phyloP scores from a whole-genome alignment of 352 stramenopile genomes.

The Phytophthora melonis region DNA sequence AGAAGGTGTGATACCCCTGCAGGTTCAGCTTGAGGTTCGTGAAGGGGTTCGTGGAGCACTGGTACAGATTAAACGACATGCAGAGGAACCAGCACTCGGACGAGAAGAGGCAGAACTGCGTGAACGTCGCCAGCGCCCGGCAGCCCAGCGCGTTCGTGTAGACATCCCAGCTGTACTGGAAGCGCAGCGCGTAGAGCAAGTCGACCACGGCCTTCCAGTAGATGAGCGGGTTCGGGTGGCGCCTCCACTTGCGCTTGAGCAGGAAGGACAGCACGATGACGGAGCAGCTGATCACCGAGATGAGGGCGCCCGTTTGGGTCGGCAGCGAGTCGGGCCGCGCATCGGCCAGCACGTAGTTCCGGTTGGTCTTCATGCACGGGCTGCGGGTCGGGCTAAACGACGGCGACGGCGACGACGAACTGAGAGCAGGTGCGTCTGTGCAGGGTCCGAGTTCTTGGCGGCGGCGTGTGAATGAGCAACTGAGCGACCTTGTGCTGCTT shows the following conservation, averaged over 20 bases:
- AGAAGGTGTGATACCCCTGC: slow-evolving; percentile 78
- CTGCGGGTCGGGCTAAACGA: neutral
- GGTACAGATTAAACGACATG: slow-evolving; percentile 88
- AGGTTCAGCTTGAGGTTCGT: slow-evolving; percentile 83
- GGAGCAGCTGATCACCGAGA: slow-evolving; percentile 82
- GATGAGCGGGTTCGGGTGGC: slow-evolving; percentile 85
- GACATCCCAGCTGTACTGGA: slow-evolving; percentile 75
- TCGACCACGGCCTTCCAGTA: slow-evolving; percentile 86
- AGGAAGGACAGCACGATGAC: slow-evolving; percentile 77
- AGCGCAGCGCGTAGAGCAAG: slow-evolving; percentile 77
- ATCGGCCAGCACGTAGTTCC: slow-evolving; percentile 36
- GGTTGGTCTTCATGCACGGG: slow-evolving; percentile 27
- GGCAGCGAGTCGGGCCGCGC: slow-evolving; percentile 55
- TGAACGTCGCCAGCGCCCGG: slow-evolving; percentile 65
- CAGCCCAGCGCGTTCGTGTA: slow-evolving; percentile 62
- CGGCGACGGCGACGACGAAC: neutral
- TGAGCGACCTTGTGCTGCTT: neutral
- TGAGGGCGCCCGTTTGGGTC: slow-evolving; percentile 72
- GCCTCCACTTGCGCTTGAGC: slow-evolving; percentile 71
- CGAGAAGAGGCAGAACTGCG: slow-evolving; percentile 80
- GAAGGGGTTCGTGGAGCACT: slow-evolving; percentile 90
- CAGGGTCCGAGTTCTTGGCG: neutral
- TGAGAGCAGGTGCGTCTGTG: neutral
- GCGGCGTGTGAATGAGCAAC: slow-evolving; percentile 1
- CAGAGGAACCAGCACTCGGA: slow-evolving; percentile 91